Evolutionary conservation across 768 basidiomycete species (phyloP).

Genomic region (Lentinula detonsa): DNA sequence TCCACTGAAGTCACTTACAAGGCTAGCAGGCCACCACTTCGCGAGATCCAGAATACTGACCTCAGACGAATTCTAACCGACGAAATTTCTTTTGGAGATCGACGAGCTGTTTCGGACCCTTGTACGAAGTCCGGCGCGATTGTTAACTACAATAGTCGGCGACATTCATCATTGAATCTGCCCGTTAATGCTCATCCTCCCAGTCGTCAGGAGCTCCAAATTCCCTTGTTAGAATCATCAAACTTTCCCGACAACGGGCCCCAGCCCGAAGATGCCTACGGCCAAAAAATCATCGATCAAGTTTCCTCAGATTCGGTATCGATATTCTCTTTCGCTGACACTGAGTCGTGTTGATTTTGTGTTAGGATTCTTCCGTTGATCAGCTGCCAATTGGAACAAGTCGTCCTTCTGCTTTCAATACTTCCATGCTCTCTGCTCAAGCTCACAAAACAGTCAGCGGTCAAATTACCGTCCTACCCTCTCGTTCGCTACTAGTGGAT

Average conservation of each 20-base stretch:
- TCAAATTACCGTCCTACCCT: slow-evolving; percentile 43
- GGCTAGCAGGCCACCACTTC: not conserved
- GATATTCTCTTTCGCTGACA: not conserved
- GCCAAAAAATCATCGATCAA: not conserved
- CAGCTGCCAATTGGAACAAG: slow-evolving; percentile 26
- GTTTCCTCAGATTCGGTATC: not conserved
- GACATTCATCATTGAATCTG: not conserved
- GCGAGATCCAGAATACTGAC: slow-evolving; percentile 5
- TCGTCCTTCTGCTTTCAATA: slow-evolving; percentile 32
- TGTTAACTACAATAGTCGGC: not conserved
- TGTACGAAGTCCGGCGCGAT: not conserved
- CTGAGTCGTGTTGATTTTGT: not conserved
- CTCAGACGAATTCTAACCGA: slow-evolving; percentile 7
- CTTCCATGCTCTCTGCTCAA: slow-evolving; percentile 25
- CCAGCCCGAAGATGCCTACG: slow-evolving; percentile 7
- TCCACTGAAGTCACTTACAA: not conserved
- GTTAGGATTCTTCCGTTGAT: not conserved
- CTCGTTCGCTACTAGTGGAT: slow-evolving; percentile 44
- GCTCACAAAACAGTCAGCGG: slow-evolving; percentile 44
- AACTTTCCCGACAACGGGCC: not conserved
- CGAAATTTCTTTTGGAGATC: slow-evolving; percentile 5
- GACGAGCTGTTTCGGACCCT: slow-evolving; percentile 1
- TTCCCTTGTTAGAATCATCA: not conserved
- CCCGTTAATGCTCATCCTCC: not conserved
- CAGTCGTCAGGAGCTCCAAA: not conserved